A percentile compares a stretch with the other conserved stretches of the same genome.
Evolutionary conservation across 2,329 filamentous ascomycete genomes (phyloP).

Genomic region (Pseudogymnoascus sp.): DNA sequence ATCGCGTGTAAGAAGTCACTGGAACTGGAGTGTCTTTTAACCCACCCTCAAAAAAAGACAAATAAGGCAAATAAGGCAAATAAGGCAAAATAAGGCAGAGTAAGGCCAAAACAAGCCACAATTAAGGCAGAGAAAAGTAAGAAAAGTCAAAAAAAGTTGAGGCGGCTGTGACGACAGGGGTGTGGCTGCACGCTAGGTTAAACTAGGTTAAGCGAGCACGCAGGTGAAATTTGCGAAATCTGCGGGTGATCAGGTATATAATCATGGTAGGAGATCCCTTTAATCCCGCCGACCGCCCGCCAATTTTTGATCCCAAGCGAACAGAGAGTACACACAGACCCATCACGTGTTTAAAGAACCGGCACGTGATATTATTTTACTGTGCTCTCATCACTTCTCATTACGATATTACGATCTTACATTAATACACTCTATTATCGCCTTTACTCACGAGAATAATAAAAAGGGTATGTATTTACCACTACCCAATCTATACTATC

Average conservation of each 20-base stretch:
- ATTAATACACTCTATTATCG: background rate
- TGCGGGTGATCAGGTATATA: conserved; percentile 11
- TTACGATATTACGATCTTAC: background rate
- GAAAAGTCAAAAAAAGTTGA: background rate
- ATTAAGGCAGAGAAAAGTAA: no score
- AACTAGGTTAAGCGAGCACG: conserved; percentile 7
- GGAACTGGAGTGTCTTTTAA: no score
- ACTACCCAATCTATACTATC: no score
- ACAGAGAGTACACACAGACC: background rate
- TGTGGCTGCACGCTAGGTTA: conserved; percentile 9
- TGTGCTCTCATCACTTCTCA: background rate
- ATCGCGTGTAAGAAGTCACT: background rate
- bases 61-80: no score
- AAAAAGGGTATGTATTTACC: background rate
- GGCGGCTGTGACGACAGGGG: conserved; percentile 10
- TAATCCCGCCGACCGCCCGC: conserved; percentile 7
- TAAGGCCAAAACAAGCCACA: no score
- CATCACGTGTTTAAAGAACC: background rate
- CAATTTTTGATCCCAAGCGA: conserved; percentile 7
- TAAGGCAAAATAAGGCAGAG: no score
- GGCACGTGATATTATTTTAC: background rate
- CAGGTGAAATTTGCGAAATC: conserved; percentile 11
- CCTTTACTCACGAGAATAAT: background rate
- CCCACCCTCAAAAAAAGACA: no score
- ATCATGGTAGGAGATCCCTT: conserved; percentile 4